These are phyloP conservation scores for Nakaseomyces glabratus DNA, from an alignment of 1,139 yeast genomes.

Conservation along the genomic window DNA sequence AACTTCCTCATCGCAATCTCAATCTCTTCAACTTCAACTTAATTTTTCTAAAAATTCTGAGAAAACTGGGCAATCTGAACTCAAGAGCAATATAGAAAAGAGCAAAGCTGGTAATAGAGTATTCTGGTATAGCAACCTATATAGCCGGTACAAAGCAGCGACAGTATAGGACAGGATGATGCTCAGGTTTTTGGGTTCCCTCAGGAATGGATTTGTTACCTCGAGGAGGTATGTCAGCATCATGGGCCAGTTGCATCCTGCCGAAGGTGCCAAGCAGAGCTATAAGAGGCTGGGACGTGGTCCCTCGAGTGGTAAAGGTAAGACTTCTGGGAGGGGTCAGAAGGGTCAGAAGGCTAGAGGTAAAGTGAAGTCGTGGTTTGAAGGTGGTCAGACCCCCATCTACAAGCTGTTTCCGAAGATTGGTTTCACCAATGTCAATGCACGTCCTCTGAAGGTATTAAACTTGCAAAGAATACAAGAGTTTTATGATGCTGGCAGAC, in stretches of 20 bases:
- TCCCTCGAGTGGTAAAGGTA: conserved; percentile 87
- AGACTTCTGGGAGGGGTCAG: conserved; percentile 95
- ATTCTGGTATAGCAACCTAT: too few species aligned
- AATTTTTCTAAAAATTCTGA: too few species aligned
- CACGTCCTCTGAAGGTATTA: conserved; percentile 42
- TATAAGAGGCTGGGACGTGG: conserved; percentile 89
- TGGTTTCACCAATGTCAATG: conserved; percentile 65
- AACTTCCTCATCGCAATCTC: too few species aligned
- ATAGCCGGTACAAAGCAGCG: too few species aligned
- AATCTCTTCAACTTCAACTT: too few species aligned
- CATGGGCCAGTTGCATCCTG: conserved; percentile 32
- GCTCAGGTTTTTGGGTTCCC: too few species aligned
- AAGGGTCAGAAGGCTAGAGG: conserved; percentile 98
- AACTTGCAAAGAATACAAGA: conserved; percentile 52
- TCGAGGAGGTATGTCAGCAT: conserved; percentile 22
- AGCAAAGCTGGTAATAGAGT: too few species aligned
- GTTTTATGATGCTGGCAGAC: conserved; percentile 58
- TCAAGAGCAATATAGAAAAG: too few species aligned
- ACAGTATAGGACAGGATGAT: too few species aligned
- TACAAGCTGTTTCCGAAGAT: conserved; percentile 82
- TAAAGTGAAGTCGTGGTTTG: conserved; percentile 85
- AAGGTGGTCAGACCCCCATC: conserved; percentile 98
- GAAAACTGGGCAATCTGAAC: too few species aligned
- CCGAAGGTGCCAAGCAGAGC: conserved; percentile 33
- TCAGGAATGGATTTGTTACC: conserved; percentile 4